Evolutionary conservation across 2,329 filamentous ascomycete species (phyloP).

Genomic region (Talaromyces sp.): DNA sequence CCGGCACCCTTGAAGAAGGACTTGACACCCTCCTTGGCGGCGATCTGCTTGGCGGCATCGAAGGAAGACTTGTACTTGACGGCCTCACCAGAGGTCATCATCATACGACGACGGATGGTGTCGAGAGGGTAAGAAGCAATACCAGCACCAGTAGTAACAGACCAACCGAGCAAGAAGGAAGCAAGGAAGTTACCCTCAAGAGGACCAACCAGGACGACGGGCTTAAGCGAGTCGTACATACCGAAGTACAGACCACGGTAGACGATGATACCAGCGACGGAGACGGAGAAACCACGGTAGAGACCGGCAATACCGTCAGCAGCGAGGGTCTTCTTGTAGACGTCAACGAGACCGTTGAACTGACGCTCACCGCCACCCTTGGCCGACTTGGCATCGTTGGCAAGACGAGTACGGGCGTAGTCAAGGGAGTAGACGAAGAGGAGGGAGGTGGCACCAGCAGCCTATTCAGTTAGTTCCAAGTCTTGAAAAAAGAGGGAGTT

Average conservation of each 20-base stretch:
- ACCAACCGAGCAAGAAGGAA: constrained; percentile 97
- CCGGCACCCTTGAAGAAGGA: constrained; percentile 99
- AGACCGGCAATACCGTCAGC: constrained; percentile 99
- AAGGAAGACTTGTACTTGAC: constrained; percentile 99
- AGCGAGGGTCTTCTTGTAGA: constrained; percentile 99
- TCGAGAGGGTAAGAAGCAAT: constrained; percentile 99
- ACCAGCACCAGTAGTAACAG: constrained; percentile 99
- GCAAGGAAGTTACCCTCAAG: constrained; percentile 99
- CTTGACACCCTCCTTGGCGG: constrained; percentile 93
- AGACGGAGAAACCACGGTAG: constrained; percentile 99
- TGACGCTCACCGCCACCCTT: constrained; percentile 93
- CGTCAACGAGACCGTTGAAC: constrained; percentile 99
- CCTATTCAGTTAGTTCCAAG: constrained; percentile 41
- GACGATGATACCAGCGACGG: constrained; percentile 97
- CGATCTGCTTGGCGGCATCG: constrained; percentile 92
- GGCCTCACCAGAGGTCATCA: constrained; percentile 96
- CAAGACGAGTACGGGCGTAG: constrained; percentile 99
- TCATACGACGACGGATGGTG: constrained; percentile 99
- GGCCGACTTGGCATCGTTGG: constrained; percentile 99
- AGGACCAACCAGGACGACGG: constrained; percentile 82
- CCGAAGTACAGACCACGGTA: constrained; percentile 99
- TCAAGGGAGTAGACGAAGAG: constrained; percentile 99
- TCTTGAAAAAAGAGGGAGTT: background rate
- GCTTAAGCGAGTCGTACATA: constrained; percentile 99
- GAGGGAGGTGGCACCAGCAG: constrained; percentile 98